Conservation (phyloP, 129 eudicot genomes). For the Flaveria robusta region DNA sequence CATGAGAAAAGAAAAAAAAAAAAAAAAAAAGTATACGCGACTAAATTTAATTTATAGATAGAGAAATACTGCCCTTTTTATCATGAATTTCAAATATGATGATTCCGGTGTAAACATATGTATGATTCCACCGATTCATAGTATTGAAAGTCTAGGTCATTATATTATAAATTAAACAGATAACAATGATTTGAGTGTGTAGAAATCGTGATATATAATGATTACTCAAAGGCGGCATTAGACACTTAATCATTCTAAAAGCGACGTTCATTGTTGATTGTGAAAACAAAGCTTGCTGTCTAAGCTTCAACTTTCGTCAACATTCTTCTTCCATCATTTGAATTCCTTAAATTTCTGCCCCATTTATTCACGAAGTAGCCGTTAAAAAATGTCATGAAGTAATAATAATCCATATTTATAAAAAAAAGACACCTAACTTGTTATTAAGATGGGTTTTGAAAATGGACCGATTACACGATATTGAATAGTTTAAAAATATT, state of each 20-base stretch:
- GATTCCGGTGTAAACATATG: no score
- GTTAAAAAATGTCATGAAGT: background rate
- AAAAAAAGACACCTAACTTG: background rate
- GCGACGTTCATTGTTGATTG: background rate
- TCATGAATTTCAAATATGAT: no score
- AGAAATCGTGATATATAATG: background rate
- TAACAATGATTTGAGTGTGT: conserved; percentile 21
- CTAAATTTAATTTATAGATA: no score
- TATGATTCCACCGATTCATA: no score
- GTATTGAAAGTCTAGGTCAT: background rate
- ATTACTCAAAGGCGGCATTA: conserved; percentile 1
- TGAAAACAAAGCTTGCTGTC: background rate
- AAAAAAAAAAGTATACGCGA: no score
- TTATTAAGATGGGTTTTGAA: no score
- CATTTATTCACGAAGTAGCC: background rate
- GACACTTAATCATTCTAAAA: conserved; percentile 8
- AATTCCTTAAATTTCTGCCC: background rate
- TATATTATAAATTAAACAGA: background rate
- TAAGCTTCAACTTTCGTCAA: conserved; percentile 8
- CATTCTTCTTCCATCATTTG: conserved; percentile 6
- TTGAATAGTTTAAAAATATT: no score
- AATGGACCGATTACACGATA: background rate
- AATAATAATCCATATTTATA: background rate
- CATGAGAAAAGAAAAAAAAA: no score
- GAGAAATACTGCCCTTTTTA: no score